Percentiles rank a stretch among this genome's conserved stretches.
These are phyloP conservation scores for Claviceps pusilla DNA, from an alignment of 2,329 filamentous ascomycete species.

Conservation along the genomic window DNA sequence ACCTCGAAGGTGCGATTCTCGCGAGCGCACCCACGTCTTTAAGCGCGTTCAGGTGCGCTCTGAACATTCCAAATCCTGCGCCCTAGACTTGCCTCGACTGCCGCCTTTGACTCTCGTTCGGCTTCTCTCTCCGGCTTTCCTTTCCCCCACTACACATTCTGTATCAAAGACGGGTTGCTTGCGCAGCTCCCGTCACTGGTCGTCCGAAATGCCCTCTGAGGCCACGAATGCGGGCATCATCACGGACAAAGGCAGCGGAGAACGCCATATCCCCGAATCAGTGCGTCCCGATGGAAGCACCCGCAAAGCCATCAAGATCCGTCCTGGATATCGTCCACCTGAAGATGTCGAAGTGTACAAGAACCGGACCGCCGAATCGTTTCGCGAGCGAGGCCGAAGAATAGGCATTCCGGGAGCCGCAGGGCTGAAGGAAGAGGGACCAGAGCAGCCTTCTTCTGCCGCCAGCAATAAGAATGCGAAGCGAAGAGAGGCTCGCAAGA, in stretches of 20 bases:
- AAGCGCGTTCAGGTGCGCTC: background rate
- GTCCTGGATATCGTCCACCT: slow-evolving; percentile 82
- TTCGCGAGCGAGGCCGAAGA: slow-evolving; percentile 57
- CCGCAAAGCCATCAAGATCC: slow-evolving; percentile 86
- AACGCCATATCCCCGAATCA: slow-evolving; percentile 81
- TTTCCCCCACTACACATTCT: too few relatives aligned
- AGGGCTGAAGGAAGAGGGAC: slow-evolving; percentile 34
- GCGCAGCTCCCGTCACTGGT: background rate
- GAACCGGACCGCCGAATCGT: slow-evolving; percentile 75
- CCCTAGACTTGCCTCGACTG: background rate
- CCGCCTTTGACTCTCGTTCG: background rate
- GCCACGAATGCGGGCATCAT: slow-evolving; percentile 59
- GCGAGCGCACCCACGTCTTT: background rate
- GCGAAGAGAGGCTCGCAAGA: slow-evolving; percentile 40
- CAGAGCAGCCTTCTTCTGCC: slow-evolving; percentile 31
- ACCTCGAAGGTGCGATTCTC: background rate
- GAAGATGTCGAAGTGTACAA: slow-evolving; percentile 96
- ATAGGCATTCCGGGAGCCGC: slow-evolving; percentile 57
- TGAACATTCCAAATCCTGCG: background rate
- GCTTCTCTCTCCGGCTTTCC: background rate
- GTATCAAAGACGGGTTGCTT: background rate
- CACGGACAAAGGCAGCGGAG: slow-evolving; percentile 57
- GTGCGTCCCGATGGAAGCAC: slow-evolving; percentile 74
- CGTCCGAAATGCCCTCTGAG: slow-evolving; percentile 29
- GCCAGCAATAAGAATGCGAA: slow-evolving; percentile 78